phyloP scores from a whole-genome alignment of 2,329 filamentous ascomycete species.

The Penicillium capsulatum region DNA sequence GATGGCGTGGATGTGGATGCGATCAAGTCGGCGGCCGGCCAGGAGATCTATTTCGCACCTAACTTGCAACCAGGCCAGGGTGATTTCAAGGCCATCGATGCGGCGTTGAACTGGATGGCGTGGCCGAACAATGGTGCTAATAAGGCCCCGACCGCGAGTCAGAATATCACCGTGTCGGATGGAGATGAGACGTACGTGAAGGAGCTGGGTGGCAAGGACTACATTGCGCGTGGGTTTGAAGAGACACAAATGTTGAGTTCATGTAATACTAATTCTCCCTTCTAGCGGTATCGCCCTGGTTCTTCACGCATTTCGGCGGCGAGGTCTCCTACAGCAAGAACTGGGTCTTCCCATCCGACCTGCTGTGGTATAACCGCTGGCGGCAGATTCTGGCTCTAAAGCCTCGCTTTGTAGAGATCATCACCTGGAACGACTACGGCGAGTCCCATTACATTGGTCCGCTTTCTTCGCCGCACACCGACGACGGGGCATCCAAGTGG shows the following conservation, averaged over 20 bases:
- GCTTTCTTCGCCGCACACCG: conserved; percentile 39
- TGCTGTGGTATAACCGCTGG: conserved; percentile 60
- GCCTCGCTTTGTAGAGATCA: conserved; percentile 53
- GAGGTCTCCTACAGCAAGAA: conserved; percentile 51
- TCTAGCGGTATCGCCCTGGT: conserved; percentile 56
- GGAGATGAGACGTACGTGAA: conserved; percentile 36
- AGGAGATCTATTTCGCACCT: conserved; percentile 47
- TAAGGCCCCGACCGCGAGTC: conserved; percentile 45
- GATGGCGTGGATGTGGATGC: conserved; percentile 45
- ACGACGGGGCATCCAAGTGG: conserved; percentile 46
- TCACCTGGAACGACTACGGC: conserved; percentile 60
- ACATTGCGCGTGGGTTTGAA: conserved; percentile 50
- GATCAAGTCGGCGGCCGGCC: conserved; percentile 42
- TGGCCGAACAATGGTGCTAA: conserved; percentile 46
- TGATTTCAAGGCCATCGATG: conserved; percentile 39
- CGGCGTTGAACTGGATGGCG: conserved; percentile 43
- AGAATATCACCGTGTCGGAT: conserved; percentile 43
- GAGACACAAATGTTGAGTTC: no score
- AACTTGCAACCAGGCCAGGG: conserved; percentile 47
- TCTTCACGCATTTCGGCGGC: conserved; percentile 52
- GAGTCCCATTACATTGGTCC: conserved; percentile 59
- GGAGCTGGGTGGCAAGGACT: conserved; percentile 40
- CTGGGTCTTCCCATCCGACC: conserved; percentile 60
- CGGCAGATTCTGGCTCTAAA: conserved; percentile 48
- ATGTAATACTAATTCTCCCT: conserved; percentile 26